Evolutionary conservation across 164 flowering plant genomes (phyloP).

Genomic region (Piper longum): DNA sequence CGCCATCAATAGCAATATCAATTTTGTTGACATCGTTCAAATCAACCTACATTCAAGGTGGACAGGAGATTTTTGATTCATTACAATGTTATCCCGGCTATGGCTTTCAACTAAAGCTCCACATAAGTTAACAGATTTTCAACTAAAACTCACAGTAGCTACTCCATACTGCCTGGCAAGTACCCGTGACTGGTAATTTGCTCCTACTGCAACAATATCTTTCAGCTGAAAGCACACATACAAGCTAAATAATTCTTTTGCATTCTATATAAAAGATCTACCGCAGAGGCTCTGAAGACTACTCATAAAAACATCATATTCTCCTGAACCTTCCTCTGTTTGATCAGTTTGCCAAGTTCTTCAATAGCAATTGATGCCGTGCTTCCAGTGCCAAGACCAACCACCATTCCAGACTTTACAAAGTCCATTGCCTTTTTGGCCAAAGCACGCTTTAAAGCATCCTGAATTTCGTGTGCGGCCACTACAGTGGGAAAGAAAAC

Average conservation of each 20-base stretch:
- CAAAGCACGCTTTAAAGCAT: slow-evolving; percentile 19
- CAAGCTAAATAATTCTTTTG: neutral
- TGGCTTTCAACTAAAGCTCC: neutral
- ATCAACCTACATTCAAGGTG: slow-evolving; percentile 11
- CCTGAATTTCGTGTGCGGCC: slow-evolving; percentile 14
- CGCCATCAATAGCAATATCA: slow-evolving; percentile 23
- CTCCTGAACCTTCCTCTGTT: slow-evolving; percentile 11
- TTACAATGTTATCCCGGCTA: neutral
- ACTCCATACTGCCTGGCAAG: slow-evolving; percentile 21
- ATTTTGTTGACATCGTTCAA: slow-evolving; percentile 18
- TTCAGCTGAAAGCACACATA: slow-evolving; percentile 7
- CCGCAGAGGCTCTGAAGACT: neutral
- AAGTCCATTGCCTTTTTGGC: slow-evolving; percentile 18
- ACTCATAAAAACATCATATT: neutral
- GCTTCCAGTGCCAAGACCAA: slow-evolving; percentile 23
- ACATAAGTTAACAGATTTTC: neutral
- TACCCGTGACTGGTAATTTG: slow-evolving; percentile 21
- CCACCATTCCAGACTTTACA: slow-evolving; percentile 20
- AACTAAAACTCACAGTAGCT: slow-evolving; percentile 9
- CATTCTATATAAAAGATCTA: neutral
- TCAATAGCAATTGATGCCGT: slow-evolving; percentile 21
- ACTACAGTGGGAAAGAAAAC: slow-evolving; percentile 3
- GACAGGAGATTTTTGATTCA: neutral
- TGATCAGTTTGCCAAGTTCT: slow-evolving; percentile 17
- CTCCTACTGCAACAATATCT: slow-evolving; percentile 18